Evolutionary conservation across 768 basidiomycete genomes (phyloP), one percentile per base, ranked within the genome.

Genomic region (Russula sp.): DNA sequence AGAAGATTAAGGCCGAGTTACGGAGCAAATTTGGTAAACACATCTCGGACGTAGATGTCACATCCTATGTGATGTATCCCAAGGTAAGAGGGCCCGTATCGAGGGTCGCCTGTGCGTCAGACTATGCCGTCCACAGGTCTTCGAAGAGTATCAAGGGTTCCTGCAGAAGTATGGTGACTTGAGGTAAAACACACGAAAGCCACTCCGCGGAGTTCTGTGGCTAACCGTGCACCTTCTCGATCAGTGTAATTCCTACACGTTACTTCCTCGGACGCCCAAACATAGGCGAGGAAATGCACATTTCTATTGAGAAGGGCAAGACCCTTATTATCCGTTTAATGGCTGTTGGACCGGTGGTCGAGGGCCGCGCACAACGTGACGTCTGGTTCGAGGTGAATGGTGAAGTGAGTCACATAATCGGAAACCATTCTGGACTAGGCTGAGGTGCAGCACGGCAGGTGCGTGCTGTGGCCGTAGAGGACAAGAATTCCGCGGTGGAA

Each of bases 311-410:
- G 78, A 85, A 91, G 76, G 97, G 97, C 46, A 98, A 98, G 83
- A 97, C 91, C 59, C 83, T 99, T 64, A 95, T 98, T 74, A 87
- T 99, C 74, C 90, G 94, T 70, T 82, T 98, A 71, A 89, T 99
- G 84, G 97, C 97, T 32, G 83, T 95, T 55, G 94, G 96, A 22
- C 91, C 94, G 63, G 90, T 98, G 59, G 89, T 96, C 58, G 88
- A 94, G 74, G 90, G 90, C 42, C 89, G 86, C 70, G 93, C 95
- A 26, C 90, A 92, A 72, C 87, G 96, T 71, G 95, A 98, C 74
- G 93, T 96, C 64, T 97, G 96, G 91, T 96, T 98, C 73, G 96
- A 98, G 80, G 90, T 96, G 64, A 96, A 96, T 71, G 94, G 94
- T 76, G 93, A 96, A 82, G 91, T 90, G 72, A 72, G 78, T 63